Base-by-base conservation (phyloP, 306 rosid genomes). In the Quercus engelmannii region DNA sequence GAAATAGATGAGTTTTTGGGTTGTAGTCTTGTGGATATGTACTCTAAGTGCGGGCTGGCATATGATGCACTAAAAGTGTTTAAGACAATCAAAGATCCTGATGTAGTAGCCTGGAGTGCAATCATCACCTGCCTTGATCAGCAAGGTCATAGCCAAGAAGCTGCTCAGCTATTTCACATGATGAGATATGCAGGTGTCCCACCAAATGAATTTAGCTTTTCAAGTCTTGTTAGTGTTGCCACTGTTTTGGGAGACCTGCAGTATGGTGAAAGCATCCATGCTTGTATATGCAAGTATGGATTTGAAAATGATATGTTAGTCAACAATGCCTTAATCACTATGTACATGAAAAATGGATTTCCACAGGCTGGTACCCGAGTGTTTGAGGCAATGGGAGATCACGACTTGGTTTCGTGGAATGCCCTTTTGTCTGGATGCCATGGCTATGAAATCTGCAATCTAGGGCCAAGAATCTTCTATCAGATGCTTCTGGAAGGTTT, bases 101-200 rank as follows among this genome's bases (percentile, higher is more conserved):
- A 83, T 79, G 83, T 83, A 30, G 86, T 83, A 62, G 76, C 83
- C 4, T 83, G 83, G 80, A 83, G 86, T 83, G 74, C 86, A 7
- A 83, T 83, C 78, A 79, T 83, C 21, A n/a, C 83, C 64, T 75
- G 86, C 81, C 78, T 83, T 63, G 78, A 83, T 71, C 83, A 79
- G 56, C 83, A 83, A 55, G 81, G 86, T 26, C 81, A 71, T 62
- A 23, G 80, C 75, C 38, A 12, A 70, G 83, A 83, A 79, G 86
- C 81, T 5, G 71, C 74, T 56, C 52, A 83, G 71, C 52, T 83
- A 73, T 83, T 83, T 83, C 55, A 59, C 55, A 20, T 55, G 59
- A 83, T 83, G 86, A 79, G 83, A 71, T 63, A 28, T 43, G 59
- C 63, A 2, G 81, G 80, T 71, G 81, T 83, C 57, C 65, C 58